Conservation (phyloP, 1,284 basidiomycete species). For the Caloboletus firmus region DNA sequence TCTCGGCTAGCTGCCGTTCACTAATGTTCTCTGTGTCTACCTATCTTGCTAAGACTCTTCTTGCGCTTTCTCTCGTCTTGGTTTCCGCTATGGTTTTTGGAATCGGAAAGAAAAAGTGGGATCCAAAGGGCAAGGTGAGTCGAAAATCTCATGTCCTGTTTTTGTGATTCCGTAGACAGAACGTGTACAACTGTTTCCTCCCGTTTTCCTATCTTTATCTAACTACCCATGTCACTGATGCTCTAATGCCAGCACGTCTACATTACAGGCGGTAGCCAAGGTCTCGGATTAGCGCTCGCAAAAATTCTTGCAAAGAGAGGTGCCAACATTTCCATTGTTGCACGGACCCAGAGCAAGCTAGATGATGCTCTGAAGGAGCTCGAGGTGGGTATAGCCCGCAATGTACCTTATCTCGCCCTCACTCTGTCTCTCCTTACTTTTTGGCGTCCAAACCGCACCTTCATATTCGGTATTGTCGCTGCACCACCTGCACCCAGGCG, state of each 20-base stretch:
- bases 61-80: slow-evolving; percentile 16
- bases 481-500: slow-evolving; percentile 23
- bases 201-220: neutral
- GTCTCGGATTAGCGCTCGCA: slow-evolving; percentile 69
- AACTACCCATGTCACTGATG: neutral
- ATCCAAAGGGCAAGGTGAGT: slow-evolving; percentile 32
- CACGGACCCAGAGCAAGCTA: slow-evolving; percentile 58
- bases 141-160: neutral
- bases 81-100: slow-evolving; percentile 25
- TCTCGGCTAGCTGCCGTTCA: neutral
- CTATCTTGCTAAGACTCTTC: slow-evolving; percentile 5
- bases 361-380: slow-evolving; percentile 51
- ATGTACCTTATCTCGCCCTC: neutral
- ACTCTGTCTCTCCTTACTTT: neutral
- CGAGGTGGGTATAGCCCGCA: slow-evolving; percentile 43
- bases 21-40: neutral
- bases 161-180: neutral
- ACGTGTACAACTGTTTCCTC: neutral
- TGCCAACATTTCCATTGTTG: slow-evolving; percentile 72
- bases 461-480: neutral
- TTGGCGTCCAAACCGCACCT: neutral
- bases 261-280: slow-evolving; percentile 41
- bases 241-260: slow-evolving; percentile 28
- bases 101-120: slow-evolving; percentile 32
- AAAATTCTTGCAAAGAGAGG: slow-evolving; percentile 58